Evolutionary conservation across 2,329 filamentous ascomycete genomes (phyloP).

Genomic region (Xylaria sp.): DNA sequence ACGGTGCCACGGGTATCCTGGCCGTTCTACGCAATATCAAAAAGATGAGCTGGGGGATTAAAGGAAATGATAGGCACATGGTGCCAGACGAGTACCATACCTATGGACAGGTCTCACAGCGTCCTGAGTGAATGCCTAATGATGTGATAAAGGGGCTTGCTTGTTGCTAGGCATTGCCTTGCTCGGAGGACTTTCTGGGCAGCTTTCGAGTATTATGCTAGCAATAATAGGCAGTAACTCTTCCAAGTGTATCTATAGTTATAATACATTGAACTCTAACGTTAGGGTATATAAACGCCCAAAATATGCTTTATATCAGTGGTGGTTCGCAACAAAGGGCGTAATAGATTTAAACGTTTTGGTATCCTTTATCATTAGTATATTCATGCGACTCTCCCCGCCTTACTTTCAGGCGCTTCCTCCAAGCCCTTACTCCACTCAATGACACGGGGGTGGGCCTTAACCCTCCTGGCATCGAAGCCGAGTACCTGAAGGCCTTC

Average conservation of each 20-base stretch:
- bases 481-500: background rate
- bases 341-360: no score
- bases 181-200: no score
- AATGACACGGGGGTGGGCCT: background rate
- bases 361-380: background rate
- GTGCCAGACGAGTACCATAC: conserved; percentile 21
- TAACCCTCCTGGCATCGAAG: background rate
- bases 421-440: background rate
- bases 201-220: no score
- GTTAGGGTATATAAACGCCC: no score
- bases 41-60: conserved; percentile 14
- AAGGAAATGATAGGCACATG: conserved; percentile 17
- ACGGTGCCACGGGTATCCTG: conserved; percentile 22
- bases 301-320: no score
- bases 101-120: conserved; percentile 29
- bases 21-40: conserved; percentile 25
- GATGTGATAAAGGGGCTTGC: background rate
- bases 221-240: no score
- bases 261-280: no score
- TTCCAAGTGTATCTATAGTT: no score
- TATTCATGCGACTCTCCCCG: background rate
- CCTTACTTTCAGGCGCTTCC: background rate
- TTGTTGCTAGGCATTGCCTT: background rate
- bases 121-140: conserved; percentile 5
- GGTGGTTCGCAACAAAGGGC: no score